A percentile compares a stretch with the other conserved stretches of the same genome.
These are phyloP conservation scores for Pecoramyces ruminantium DNA, from an alignment of 192 early-diverging fungal genomes.

Conservation along the genomic window DNA sequence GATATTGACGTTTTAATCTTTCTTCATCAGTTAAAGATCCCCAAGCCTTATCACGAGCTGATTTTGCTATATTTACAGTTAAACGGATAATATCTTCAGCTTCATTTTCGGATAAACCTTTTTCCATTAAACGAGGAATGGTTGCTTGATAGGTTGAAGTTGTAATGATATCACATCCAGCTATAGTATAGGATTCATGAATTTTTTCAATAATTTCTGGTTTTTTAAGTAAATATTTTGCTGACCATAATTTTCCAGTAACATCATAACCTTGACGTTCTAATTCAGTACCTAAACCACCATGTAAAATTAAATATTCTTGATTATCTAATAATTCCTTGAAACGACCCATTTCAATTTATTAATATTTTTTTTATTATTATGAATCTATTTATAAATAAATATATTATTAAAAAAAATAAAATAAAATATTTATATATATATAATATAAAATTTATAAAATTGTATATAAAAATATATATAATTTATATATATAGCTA, in stretches of 20 bases:
- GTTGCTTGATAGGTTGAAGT: conserved; percentile 39
- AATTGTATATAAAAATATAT: too few species aligned
- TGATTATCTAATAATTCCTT: neutral
- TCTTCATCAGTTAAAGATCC: conserved; percentile 1
- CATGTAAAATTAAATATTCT: neutral
- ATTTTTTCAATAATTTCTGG: neutral
- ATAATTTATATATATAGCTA: too few species aligned
- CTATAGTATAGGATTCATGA: neutral
- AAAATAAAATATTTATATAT: too few species aligned
- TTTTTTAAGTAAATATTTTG: neutral
- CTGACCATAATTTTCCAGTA: neutral
- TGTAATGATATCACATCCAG: conserved; percentile 31
- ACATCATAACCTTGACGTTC: neutral
- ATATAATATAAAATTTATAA: too few species aligned
- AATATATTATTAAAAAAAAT: too few species aligned
- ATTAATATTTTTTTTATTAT: too few species aligned
- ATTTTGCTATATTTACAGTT: conserved; percentile 19
- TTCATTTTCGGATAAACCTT: conserved; percentile 14
- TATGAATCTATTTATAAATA: too few species aligned
- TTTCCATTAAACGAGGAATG: conserved; percentile 13
- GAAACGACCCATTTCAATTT: neutral
- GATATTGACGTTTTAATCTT: neutral
- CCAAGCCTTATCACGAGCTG: conserved; percentile 20
- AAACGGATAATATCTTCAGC: conserved; percentile 14
- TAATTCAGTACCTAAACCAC: neutral